A percentile compares a stretch with the other conserved stretches of the same genome.
Evolutionary conservation across 176 grass and related monocot genomes (phyloP).

Genomic region (Oryza meridionalis): DNA sequence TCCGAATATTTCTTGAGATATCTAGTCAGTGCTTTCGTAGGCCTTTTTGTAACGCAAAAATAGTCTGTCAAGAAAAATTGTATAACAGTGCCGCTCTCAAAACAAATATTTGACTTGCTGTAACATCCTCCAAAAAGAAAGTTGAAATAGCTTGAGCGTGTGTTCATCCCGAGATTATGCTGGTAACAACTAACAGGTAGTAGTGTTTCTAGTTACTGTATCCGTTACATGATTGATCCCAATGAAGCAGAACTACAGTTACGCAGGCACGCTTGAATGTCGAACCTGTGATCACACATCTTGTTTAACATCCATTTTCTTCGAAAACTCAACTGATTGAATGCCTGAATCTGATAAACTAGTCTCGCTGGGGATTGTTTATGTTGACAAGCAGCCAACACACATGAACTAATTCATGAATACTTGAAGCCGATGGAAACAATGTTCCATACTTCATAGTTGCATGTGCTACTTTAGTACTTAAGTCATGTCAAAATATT

Average conservation of each 20-base stretch:
- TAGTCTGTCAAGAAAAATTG: slow-evolving; percentile 9
- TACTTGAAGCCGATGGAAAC: background rate
- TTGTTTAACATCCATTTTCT: background rate
- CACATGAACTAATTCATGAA: background rate
- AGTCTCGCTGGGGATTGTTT: background rate
- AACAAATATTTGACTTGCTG: background rate
- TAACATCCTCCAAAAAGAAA: background rate
- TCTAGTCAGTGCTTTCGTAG: background rate
- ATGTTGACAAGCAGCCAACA: background rate
- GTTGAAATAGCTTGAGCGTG: background rate
- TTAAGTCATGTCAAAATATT: background rate
- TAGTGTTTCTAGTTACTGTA: too few relatives aligned
- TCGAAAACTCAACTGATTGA: background rate
- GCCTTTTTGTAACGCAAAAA: slow-evolving; percentile 22
- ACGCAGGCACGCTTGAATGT: background rate
- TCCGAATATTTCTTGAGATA: slow-evolving; percentile 26
- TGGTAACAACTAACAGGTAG: background rate
- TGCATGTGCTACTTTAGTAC: background rate
- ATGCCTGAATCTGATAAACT: background rate
- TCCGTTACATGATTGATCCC: too few relatives aligned
- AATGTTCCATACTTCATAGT: background rate
- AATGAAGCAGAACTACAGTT: too few relatives aligned
- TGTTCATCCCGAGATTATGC: too few relatives aligned
- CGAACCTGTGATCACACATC: background rate
- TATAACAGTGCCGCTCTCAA: background rate